Conservation (phyloP, 2,329 filamentous ascomycete genomes). For the Helotiales sp. region DNA sequence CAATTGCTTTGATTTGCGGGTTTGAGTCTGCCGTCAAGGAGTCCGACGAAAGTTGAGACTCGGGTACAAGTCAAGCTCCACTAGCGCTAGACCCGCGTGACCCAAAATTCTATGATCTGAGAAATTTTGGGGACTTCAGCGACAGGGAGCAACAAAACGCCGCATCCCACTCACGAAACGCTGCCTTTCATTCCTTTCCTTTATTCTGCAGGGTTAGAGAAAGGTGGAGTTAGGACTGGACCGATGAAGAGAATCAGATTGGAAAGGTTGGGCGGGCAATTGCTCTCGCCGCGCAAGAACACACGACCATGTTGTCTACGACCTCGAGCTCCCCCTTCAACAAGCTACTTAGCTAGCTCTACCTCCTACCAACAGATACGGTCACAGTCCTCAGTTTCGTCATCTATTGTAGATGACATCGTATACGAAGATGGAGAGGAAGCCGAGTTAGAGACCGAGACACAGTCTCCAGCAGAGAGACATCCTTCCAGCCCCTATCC, state of each 20-base stretch:
- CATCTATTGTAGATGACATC: slow-evolving; percentile 29
- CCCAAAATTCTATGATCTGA: slow-evolving; percentile 14
- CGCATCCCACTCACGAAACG: slow-evolving; percentile 20
- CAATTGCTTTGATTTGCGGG: slow-evolving; percentile 36
- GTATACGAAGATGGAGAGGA: slow-evolving; percentile 36
- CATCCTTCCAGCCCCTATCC: slow-evolving; percentile 48
- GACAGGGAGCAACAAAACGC: slow-evolving; percentile 27
- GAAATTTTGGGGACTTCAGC: slow-evolving; percentile 36
- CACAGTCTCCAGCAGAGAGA: slow-evolving; percentile 45
- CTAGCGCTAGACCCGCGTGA: slow-evolving; percentile 28
- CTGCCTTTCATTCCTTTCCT: slow-evolving; percentile 4
- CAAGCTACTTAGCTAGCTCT: slow-evolving; percentile 39
- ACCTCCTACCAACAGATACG: slow-evolving; percentile 23
- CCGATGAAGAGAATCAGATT: slow-evolving; percentile 66
- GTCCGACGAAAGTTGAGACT: slow-evolving; percentile 30
- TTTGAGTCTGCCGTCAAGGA: slow-evolving; percentile 18
- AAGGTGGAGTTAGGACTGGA: slow-evolving; percentile 28
- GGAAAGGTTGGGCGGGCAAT: slow-evolving; percentile 63
- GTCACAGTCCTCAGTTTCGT: slow-evolving; percentile 28
- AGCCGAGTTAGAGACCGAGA: neutral
- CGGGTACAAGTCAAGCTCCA: slow-evolving; percentile 20
- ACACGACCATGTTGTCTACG: slow-evolving; percentile 50
- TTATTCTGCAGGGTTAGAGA: slow-evolving; percentile 22
- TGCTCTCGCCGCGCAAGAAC: slow-evolving; percentile 50
- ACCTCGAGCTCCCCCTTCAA: slow-evolving; percentile 38